Base-by-base conservation (phyloP, 2,329 filamentous ascomycete species). In the Pyrenochaeta sp. region DNA sequence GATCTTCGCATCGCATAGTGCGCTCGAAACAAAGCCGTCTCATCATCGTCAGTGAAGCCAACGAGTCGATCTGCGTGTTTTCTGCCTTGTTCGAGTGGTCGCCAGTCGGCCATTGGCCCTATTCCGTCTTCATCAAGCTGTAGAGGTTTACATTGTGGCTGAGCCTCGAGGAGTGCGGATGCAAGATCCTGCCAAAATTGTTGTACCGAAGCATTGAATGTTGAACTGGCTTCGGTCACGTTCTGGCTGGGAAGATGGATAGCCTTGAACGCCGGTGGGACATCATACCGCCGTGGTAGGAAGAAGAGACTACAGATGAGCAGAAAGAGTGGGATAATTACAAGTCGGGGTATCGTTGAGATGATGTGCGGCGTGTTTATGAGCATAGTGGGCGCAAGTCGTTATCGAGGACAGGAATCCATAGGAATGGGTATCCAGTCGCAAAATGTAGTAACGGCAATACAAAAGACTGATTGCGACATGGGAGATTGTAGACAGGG, bases 1-100 rank as follows among this genome's bases (percentile, higher is more conserved):
- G 54, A 50, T 11, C n/a, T 55, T 15, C 58, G 65, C 66, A 70
- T 70, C 1, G 37, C 23, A 40, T 64, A 63, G 27, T 70, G 64
- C 0, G 63, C 56, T 36, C 41, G 51, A 11, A 65, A 57, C 20
- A 69, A 39, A 9, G 51, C 60, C 10, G 30, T 54, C 44, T 68
- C 65, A 21, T 65, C 59, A 4, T 58, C 41, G 15, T 63, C 50
- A 7, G 57, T 63, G 36, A 68, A 65, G 27, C 57, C 45, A 4
- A 57, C 33, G n/a, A 66, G 43, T 23, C 53, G 39, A 30, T 61
- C 41, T n/a, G 53, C 48, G 21, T 53, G 52, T 9, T 48, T 48
- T 23, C 49, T 59, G 12, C 51, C 31, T 14, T 45, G 48, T n/a
- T 57, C 18, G 4, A 63, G 47, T 12, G 63, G 61, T n/a, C 56